Evolutionary conservation across 2,329 filamentous ascomycete genomes (phyloP).

Genomic region (Cercospora berteroae): DNA sequence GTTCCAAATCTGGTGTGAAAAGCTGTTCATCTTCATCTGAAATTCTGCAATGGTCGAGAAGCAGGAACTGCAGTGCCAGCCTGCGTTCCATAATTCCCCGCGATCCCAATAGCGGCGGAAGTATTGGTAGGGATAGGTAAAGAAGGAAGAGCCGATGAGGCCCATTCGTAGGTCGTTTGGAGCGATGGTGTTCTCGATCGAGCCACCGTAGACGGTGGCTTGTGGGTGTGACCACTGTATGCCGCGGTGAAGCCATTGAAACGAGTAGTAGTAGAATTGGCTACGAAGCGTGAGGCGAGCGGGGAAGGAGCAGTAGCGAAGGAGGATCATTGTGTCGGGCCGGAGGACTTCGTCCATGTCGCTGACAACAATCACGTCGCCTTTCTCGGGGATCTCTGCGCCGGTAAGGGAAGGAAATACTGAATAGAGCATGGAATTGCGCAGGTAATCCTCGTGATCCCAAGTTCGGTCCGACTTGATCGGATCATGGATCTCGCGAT

Average conservation of each 20-base stretch:
- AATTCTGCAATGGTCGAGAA: constrained; percentile 57
- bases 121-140: constrained; percentile 41
- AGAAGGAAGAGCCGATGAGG: constrained; percentile 43
- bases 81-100: constrained; percentile 50
- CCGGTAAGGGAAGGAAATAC: constrained; percentile 52
- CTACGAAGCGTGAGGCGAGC: constrained; percentile 29
- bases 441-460: constrained; percentile 54
- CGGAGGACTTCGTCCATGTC: constrained; percentile 62
- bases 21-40: constrained; percentile 56
- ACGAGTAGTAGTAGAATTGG: constrained; percentile 34
- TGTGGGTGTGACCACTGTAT: constrained; percentile 58
- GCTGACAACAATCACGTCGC: constrained; percentile 59
- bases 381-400: constrained; percentile 42
- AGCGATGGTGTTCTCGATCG: constrained; percentile 46
- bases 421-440: constrained; percentile 58
- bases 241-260: constrained; percentile 31
- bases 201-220: constrained; percentile 55
- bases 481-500: constrained; percentile 52
- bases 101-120: constrained; percentile 40
- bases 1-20: constrained; percentile 57
- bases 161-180: constrained; percentile 55
- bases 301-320: constrained; percentile 31
- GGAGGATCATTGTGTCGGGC: constrained; percentile 27
- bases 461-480: constrained; percentile 43
- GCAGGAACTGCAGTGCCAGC: constrained; percentile 63